Percentiles rank a stretch among this genome's conserved stretches.
phyloP scores from a whole-genome alignment of 768 basidiomycete species.

The Holtermannia corniformis region DNA sequence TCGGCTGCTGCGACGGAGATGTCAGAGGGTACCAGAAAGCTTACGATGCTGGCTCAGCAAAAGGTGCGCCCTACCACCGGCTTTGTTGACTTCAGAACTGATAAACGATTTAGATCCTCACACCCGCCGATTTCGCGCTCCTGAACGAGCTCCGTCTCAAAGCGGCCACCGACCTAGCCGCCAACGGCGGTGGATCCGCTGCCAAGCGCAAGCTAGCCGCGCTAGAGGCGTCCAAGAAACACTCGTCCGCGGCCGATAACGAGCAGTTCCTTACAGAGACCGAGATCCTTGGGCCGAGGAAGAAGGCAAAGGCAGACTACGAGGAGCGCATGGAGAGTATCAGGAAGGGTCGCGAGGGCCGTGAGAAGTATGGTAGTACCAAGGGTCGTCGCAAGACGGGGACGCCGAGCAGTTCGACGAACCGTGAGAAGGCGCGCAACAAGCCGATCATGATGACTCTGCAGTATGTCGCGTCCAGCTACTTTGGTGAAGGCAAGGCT shows the following conservation, averaged over 20 bases:
- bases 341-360: conserved; percentile 83
- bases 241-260: conserved; percentile 43
- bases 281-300: conserved; percentile 86
- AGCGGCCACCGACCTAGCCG: conserved; percentile 62
- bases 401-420: conserved; percentile 72
- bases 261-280: conserved; percentile 71
- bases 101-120: conserved; percentile 61
- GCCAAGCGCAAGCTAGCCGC: conserved; percentile 82
- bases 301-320: conserved; percentile 87
- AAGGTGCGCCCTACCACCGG: conserved; percentile 22
- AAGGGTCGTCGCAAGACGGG: conserved; percentile 90
- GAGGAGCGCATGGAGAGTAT: conserved; percentile 87
- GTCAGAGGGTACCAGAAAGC: conserved; percentile 33
- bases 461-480: conserved; percentile 19
- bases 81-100: conserved; percentile 1
- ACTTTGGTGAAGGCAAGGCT: background rate
- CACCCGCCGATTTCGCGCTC: conserved; percentile 89
- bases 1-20: conserved; percentile 26
- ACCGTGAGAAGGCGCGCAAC: conserved; percentile 82
- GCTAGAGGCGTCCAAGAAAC: conserved; percentile 63
- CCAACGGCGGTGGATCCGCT: conserved; percentile 54
- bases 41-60: conserved; percentile 38
- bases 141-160: conserved; percentile 78
- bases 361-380: conserved; percentile 81
- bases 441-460: conserved; percentile 73